Evolutionary conservation across 768 basidiomycete species (phyloP), one percentile per base, ranked within the genome.

Genomic region (Russula sp.): DNA sequence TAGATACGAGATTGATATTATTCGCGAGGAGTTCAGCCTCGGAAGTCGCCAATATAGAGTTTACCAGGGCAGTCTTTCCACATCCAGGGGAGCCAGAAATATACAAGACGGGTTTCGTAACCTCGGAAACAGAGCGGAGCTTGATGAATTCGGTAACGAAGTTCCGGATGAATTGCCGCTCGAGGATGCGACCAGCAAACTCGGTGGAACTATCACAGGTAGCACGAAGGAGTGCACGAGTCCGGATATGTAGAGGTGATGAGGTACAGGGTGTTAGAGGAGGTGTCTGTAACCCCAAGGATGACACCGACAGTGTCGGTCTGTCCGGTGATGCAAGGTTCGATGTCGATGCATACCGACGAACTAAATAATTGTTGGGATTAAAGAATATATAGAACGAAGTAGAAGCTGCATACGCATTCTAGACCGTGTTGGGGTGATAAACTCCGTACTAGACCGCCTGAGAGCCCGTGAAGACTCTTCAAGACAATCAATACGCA

Each of bases 1-100:
- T 75, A 58, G 80, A 77, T 49, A 87, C 73, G 14, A 86, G 76
- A 67, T 78, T 80, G 50, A 83, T 72, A n/a, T 79, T 72, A 6
- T 70, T 68, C 34, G 78, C 76, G 9, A 76, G 69, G 28, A 68
- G 57, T 36, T 78, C 74, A 30, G 81, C 67, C 9, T 76, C 74
- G n/a, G 73, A 62, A 2, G 66, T 63, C 22, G 73, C 74, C 24
- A 94, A 73, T 32, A 92, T 76, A 5, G 85, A 78, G 69, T 88
- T 87, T 30, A 94, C 83, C 4, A 96, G 78, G 0, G 92, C 93
- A 1, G 92, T 95, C 77, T 96, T 95, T 22, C 93, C 93, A 3
- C 92, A 93, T 1, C 95, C 96, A 4, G 94, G 94, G 1, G 92
- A 85, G 10, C 96, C 96, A 10, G 94, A 95, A 58, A 98, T 87